Percentiles rank a stretch among this genome's conserved stretches.
phyloP scores from a whole-genome alignment of 164 flowering plant species.

The grape (Vitis vinifera) region DNA sequence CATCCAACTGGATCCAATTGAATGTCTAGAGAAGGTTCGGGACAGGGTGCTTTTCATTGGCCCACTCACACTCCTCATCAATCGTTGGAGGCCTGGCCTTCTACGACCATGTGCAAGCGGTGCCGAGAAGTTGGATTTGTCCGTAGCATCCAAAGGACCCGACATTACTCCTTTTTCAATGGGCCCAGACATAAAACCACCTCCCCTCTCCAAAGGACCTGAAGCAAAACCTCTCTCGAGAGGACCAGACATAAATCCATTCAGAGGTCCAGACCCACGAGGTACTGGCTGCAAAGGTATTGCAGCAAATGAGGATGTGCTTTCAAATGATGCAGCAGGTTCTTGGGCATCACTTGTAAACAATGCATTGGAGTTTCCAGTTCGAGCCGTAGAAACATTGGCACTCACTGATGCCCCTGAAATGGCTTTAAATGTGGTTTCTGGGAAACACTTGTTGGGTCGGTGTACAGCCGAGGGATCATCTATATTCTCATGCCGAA shows the following conservation, averaged over 20 bases:
- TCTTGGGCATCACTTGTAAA: slow-evolving; percentile 45
- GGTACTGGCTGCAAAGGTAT: slow-evolving; percentile 66
- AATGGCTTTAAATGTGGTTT: slow-evolving; percentile 58
- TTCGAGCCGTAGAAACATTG: slow-evolving; percentile 55
- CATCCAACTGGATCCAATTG: slow-evolving; percentile 50
- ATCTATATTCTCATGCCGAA: slow-evolving; percentile 47
- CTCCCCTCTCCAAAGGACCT: slow-evolving; percentile 59
- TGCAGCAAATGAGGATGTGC: slow-evolving; percentile 65
- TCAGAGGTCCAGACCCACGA: slow-evolving; percentile 57
- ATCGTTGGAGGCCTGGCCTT: slow-evolving; percentile 42
- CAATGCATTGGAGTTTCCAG: slow-evolving; percentile 43
- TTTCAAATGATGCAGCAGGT: slow-evolving; percentile 62
- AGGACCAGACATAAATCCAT: slow-evolving; percentile 67
- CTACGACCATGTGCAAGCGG: slow-evolving; percentile 47
- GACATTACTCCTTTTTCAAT: slow-evolving; percentile 61
- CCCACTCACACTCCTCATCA: slow-evolving; percentile 61
- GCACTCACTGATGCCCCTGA: slow-evolving; percentile 83
- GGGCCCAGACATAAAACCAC: slow-evolving; percentile 62
- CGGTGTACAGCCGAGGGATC: slow-evolving; percentile 33
- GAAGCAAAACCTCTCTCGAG: slow-evolving; percentile 64
- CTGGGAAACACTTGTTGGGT: slow-evolving; percentile 40
- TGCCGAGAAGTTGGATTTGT: slow-evolving; percentile 59
- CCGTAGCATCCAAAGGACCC: slow-evolving; percentile 55
- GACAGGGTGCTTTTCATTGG: slow-evolving; percentile 53
- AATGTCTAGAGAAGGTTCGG: slow-evolving; percentile 48